phyloP scores from a whole-genome alignment of 2,329 filamentous ascomycete genomes.

The Fusarium pseudocircinatum region DNA sequence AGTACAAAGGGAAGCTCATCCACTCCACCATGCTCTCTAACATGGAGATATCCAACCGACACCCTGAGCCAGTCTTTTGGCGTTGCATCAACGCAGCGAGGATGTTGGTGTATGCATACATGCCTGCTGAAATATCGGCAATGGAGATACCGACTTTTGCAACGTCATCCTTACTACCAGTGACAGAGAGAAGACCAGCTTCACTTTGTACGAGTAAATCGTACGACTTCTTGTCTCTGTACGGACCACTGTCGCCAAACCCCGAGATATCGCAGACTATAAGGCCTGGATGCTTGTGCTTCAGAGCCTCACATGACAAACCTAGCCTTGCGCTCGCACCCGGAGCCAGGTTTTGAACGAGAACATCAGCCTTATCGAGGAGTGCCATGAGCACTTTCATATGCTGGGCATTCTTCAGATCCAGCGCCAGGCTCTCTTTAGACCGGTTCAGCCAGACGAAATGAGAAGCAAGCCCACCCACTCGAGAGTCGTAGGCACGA shows the following conservation, averaged over 20 bases:
- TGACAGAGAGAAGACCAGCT: slow-evolving; percentile 61
- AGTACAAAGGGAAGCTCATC: slow-evolving; percentile 67
- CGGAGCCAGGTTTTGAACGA: slow-evolving; percentile 64
- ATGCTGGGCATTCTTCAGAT: slow-evolving; percentile 57
- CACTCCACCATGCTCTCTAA: slow-evolving; percentile 67
- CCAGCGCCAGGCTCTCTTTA: slow-evolving; percentile 62
- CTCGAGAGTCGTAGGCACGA: slow-evolving; percentile 59
- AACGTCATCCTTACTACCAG: slow-evolving; percentile 55
- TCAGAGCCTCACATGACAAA: slow-evolving; percentile 56
- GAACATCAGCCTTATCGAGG: slow-evolving; percentile 57
- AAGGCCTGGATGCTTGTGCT: slow-evolving; percentile 53
- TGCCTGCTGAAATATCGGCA: slow-evolving; percentile 63
- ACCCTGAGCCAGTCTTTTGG: slow-evolving; percentile 58
- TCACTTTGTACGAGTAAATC: slow-evolving; percentile 65
- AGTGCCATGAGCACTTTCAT: slow-evolving; percentile 55
- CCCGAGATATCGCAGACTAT: slow-evolving; percentile 66
- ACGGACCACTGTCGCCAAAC: slow-evolving; percentile 61
- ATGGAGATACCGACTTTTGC: slow-evolving; percentile 65
- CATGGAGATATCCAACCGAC: slow-evolving; percentile 65
- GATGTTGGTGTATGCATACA: slow-evolving; percentile 62
- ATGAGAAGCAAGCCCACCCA: slow-evolving; percentile 61
- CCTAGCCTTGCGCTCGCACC: slow-evolving; percentile 59
- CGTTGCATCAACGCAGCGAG: slow-evolving; percentile 60
- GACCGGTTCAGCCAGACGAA: slow-evolving; percentile 66
- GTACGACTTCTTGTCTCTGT: slow-evolving; percentile 64